These are phyloP conservation scores for Bathelium albidoporum DNA, from an alignment of 495 filamentous ascomycete species.

Conservation along the genomic window DNA sequence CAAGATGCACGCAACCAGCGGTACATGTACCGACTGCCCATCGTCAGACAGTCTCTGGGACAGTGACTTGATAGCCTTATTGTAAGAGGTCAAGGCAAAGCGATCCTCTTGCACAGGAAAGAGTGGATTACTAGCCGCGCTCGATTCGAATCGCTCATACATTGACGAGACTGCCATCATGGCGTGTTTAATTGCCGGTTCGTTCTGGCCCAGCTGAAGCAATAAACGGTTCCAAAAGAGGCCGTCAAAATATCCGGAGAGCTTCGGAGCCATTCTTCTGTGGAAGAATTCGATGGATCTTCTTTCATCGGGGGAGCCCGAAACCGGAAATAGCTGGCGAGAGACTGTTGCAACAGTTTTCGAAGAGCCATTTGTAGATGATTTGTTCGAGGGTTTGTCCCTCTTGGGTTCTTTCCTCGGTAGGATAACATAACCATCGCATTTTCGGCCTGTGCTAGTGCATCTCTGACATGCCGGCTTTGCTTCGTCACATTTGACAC, in stretches of 20 bases:
- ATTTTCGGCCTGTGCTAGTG: slow-evolving; percentile 17
- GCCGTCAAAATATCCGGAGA: slow-evolving; percentile 16
- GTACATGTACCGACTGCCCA: neutral
- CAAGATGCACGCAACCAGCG: slow-evolving; percentile 3
- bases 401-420: neutral
- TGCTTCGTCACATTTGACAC: slow-evolving; percentile 17
- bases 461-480: slow-evolving; percentile 15
- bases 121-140: neutral
- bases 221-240: slow-evolving; percentile 6
- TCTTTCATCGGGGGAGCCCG: neutral
- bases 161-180: slow-evolving; percentile 6
- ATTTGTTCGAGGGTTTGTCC: neutral
- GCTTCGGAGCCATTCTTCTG: slow-evolving; percentile 5
- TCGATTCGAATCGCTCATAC: neutral
- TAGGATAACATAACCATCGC: slow-evolving; percentile 14
- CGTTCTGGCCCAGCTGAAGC: neutral
- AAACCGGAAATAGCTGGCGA: neutral
- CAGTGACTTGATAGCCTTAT: slow-evolving; percentile 11
- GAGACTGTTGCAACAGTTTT: neutral
- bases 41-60: slow-evolving; percentile 5
- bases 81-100: slow-evolving; percentile 14
- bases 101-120: slow-evolving; percentile 1
- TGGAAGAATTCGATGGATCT: slow-evolving; percentile 17
- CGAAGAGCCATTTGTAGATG: neutral
- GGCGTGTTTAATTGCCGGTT: slow-evolving; percentile 6